Conservation (phyloP, 2,329 filamentous ascomycete genomes). For the Penicillium sp. region DNA sequence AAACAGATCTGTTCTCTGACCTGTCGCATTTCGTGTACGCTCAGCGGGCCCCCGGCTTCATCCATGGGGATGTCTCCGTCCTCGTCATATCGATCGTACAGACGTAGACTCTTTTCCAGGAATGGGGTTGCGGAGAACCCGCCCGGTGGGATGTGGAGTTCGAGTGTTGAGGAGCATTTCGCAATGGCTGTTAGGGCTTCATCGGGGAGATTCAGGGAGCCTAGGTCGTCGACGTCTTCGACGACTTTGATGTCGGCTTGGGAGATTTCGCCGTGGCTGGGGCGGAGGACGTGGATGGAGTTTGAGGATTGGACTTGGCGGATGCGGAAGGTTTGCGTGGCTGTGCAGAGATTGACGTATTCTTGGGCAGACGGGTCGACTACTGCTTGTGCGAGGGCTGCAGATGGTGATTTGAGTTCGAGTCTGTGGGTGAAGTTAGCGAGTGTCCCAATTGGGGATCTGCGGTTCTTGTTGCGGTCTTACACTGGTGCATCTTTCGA, state of each 20-base stretch:
- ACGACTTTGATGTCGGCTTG: slow-evolving; percentile 33
- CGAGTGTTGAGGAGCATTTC: slow-evolving; percentile 49
- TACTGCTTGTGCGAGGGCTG: slow-evolving; percentile 31
- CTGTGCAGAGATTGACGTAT: slow-evolving; percentile 61
- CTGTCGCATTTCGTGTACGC: slow-evolving; percentile 26
- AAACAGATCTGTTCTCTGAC: slow-evolving; percentile 47
- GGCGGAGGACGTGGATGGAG: slow-evolving; percentile 58
- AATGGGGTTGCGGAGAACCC: slow-evolving; percentile 34
- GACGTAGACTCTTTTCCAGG: slow-evolving; percentile 30
- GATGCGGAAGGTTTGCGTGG: slow-evolving; percentile 58
- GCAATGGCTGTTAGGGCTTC: slow-evolving; percentile 45
- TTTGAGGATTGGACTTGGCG: slow-evolving; percentile 69
- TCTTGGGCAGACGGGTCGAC: slow-evolving; percentile 31
- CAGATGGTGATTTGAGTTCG: slow-evolving; percentile 45
- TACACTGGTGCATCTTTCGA: slow-evolving; percentile 47
- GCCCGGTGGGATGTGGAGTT: slow-evolving; percentile 41
- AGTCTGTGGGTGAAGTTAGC: slow-evolving; percentile 32
- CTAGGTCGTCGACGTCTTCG: slow-evolving; percentile 20
- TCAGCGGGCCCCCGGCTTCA: slow-evolving; percentile 23
- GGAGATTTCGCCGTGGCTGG: slow-evolving; percentile 38
- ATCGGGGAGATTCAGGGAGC: slow-evolving; percentile 27
- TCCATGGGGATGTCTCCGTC: slow-evolving; percentile 22
- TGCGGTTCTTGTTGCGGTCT: neutral
- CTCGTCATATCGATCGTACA: slow-evolving; percentile 32
- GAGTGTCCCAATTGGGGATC: neutral